phyloP scores from a whole-genome alignment of 768 basidiomycete genomes.

The Phlegmacium glaucopus region DNA sequence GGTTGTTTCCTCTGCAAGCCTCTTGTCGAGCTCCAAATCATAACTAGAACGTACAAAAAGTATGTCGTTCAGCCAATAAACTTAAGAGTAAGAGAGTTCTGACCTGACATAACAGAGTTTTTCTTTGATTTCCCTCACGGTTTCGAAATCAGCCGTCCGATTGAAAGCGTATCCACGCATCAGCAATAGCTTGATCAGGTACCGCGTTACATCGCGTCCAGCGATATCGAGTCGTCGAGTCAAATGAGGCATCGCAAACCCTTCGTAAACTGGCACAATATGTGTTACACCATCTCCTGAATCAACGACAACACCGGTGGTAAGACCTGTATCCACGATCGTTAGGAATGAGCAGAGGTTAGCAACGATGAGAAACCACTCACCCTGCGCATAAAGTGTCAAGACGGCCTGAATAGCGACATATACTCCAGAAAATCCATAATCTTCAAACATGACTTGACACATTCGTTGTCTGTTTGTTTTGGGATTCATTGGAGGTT shows the following conservation, averaged over 20 bases:
- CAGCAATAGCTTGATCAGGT: conserved; percentile 97
- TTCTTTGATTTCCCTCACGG: conserved; percentile 98
- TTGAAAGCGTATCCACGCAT: conserved; percentile 99
- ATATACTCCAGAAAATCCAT: conserved; percentile 93
- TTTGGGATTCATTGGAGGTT: conserved; percentile 99
- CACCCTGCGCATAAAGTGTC: conserved; percentile 98
- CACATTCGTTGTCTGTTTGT: conserved; percentile 91
- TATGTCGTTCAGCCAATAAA: background rate
- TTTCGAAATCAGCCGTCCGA: conserved; percentile 98
- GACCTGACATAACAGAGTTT: conserved; percentile 95
- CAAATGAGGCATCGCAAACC: conserved; percentile 92
- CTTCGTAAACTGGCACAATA: conserved; percentile 98
- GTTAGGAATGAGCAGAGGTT: background rate
- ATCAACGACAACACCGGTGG: conserved; percentile 98
- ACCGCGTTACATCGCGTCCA: conserved; percentile 96
- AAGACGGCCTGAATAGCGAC: conserved; percentile 98
- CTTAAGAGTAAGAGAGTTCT: background rate
- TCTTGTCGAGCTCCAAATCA: conserved; percentile 94
- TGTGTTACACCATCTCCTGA: conserved; percentile 99
- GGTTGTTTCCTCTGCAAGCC: conserved; percentile 93
- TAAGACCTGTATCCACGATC: conserved; percentile 63
- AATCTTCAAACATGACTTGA: conserved; percentile 99
- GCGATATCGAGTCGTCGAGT: conserved; percentile 96
- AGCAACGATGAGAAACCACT: conserved; percentile 20
- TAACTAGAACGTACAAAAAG: conserved; percentile 51